These are phyloP conservation scores for Sanguinoderma infundibulare DNA, from an alignment of 1,284 basidiomycete genomes.

Conservation along the genomic window DNA sequence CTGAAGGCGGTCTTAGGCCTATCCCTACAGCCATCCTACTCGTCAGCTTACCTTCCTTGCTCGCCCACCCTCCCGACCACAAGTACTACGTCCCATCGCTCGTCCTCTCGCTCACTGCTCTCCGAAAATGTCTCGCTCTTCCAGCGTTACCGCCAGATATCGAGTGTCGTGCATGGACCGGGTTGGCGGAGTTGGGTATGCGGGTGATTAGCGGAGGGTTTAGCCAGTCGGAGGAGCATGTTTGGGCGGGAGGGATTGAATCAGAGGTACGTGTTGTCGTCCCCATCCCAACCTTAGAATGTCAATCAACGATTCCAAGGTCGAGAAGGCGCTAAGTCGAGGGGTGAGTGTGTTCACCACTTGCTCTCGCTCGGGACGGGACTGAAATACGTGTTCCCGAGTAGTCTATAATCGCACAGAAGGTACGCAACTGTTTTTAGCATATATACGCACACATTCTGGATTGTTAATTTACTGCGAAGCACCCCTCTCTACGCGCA, in stretches of 20 bases:
- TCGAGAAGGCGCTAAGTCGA: slow-evolving; percentile 54
- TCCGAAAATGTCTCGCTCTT: slow-evolving; percentile 55
- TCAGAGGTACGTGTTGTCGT: slow-evolving; percentile 47
- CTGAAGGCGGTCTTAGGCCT: slow-evolving; percentile 29
- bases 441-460: background rate
- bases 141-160: slow-evolving; percentile 57
- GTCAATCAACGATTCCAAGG: slow-evolving; percentile 34
- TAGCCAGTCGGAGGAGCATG: slow-evolving; percentile 40
- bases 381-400: background rate
- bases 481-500: slow-evolving; percentile 65
- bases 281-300: background rate
- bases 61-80: slow-evolving; percentile 67
- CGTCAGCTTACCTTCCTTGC: slow-evolving; percentile 59
- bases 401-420: slow-evolving; percentile 66
- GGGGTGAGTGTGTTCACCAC: slow-evolving; percentile 42
- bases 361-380: background rate
- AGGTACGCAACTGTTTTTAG: no score
- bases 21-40: slow-evolving; percentile 57
- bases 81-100: slow-evolving; percentile 55
- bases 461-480: background rate
- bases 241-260: slow-evolving; percentile 53
- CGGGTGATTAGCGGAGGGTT: slow-evolving; percentile 52
- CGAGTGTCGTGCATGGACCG: slow-evolving; percentile 72
- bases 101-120: slow-evolving; percentile 55
- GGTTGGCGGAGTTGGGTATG: slow-evolving; percentile 68